Evolutionary conservation across 495 filamentous ascomycete species (phyloP).

Genomic region (Penicillium lagena): DNA sequence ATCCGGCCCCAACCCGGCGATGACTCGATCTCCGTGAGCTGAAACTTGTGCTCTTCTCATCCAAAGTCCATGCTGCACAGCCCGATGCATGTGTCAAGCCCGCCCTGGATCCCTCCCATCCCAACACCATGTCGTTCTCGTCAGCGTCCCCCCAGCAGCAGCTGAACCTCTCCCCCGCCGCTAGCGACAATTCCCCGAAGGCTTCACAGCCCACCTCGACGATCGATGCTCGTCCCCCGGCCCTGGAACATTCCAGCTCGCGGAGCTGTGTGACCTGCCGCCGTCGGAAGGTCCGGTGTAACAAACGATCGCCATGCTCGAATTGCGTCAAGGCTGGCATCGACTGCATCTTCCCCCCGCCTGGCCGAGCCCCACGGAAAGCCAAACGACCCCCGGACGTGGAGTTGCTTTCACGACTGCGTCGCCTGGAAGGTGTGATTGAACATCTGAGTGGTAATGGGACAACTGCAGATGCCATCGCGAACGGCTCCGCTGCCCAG

Average conservation of each 20-base stretch:
- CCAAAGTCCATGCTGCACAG: not conserved
- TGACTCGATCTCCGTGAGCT: too few species aligned
- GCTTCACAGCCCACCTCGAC: constrained; percentile 4
- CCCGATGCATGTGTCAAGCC: constrained; percentile 5
- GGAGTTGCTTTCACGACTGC: constrained; percentile 70
- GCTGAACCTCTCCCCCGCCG: constrained; percentile 6
- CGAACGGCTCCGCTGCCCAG: constrained; percentile 6
- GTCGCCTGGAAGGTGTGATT: constrained; percentile 78
- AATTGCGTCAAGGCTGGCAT: constrained; percentile 76
- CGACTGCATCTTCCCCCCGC: constrained; percentile 78
- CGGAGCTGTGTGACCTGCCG: constrained; percentile 82
- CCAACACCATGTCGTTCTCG: constrained; percentile 25
- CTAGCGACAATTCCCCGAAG: constrained; percentile 17
- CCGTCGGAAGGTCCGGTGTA: constrained; percentile 78
- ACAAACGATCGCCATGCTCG: constrained; percentile 76
- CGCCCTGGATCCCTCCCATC: not conserved
- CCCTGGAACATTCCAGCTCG: constrained; percentile 36
- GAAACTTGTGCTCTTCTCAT: not conserved
- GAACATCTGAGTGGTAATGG: constrained; percentile 50
- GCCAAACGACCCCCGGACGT: constrained; percentile 61
- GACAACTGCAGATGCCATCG: constrained; percentile 9
- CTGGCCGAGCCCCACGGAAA: constrained; percentile 70
- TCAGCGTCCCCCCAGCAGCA: constrained; percentile 15
- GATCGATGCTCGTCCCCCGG: constrained; percentile 9
- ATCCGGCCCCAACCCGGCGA: too few species aligned